These are phyloP conservation scores for slime mould (Dictyostelium discoideum) DNA, from an alignment of 78 protist species.

Conservation along the genomic window dicty_2.7 NC_007088.5:3947001-3947500, in stretches of 20 bases:
- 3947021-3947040: background rate
- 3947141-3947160: background rate
- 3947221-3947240: conserved; percentile 15
- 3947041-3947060: conserved; percentile 7
- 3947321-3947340: background rate
- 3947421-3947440: conserved; percentile 66
- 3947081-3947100: background rate
- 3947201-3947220: background rate
- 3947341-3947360: conserved; percentile 31
- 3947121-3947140: background rate
- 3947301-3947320: conserved; percentile 43
- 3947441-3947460: conserved; percentile 3
- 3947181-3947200: background rate
- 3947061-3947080: background rate
- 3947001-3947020: background rate
- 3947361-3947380: conserved; percentile 75
- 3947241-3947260: conserved; percentile 2
- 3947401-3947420: conserved; percentile 75
- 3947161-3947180: background rate
- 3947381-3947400: conserved; percentile 65
- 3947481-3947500: background rate
- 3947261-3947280: background rate
- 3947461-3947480: background rate
- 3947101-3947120: background rate
- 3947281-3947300: background rate